Percentiles rank a stretch among this genome's conserved stretches.
phyloP scores from a whole-genome alignment of 208 protist species.

The Acanthamoeba divionensis region DNA sequence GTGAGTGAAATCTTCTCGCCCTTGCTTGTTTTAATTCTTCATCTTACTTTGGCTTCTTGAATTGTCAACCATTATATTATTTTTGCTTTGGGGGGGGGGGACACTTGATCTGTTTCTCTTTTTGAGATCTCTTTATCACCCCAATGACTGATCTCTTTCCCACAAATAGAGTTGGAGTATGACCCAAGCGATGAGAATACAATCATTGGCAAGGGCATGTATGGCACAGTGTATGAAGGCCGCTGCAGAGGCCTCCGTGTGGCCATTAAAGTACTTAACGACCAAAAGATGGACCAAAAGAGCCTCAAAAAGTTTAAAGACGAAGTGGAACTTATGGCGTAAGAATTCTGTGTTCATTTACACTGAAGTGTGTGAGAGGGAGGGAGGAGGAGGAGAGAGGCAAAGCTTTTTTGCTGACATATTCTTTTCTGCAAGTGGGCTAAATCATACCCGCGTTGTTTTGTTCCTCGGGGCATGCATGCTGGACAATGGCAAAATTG shows the following conservation, averaged over 20 bases:
- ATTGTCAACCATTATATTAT: too few species aligned
- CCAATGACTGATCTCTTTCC: too few species aligned
- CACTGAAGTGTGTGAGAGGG: too few species aligned
- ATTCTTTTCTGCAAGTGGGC: not conserved
- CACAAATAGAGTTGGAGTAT: constrained; percentile 29
- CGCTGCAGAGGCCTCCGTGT: not conserved
- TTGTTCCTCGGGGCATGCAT: constrained; percentile 9
- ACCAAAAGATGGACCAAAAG: constrained; percentile 29
- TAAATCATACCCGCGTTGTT: constrained; percentile 7
- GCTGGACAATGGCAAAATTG: constrained; percentile 1
- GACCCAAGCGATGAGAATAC: not conserved
- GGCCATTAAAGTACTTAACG: constrained; percentile 27
- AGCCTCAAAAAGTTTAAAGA: constrained; percentile 31
- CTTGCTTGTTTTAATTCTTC: not conserved
- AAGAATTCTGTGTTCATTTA: not conserved
- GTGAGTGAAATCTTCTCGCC: not conserved
- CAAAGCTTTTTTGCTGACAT: too few species aligned
- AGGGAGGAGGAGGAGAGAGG: too few species aligned
- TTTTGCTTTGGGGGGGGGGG: too few species aligned
- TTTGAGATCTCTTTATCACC: too few species aligned
- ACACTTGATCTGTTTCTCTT: too few species aligned
- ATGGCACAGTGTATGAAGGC: constrained; percentile 17
- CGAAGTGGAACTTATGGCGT: constrained; percentile 37
- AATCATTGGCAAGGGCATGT: constrained; percentile 41
- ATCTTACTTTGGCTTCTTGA: too few species aligned